Conservation (phyloP, 2,329 filamentous ascomycete species). For the Venturiaceae sp. region DNA sequence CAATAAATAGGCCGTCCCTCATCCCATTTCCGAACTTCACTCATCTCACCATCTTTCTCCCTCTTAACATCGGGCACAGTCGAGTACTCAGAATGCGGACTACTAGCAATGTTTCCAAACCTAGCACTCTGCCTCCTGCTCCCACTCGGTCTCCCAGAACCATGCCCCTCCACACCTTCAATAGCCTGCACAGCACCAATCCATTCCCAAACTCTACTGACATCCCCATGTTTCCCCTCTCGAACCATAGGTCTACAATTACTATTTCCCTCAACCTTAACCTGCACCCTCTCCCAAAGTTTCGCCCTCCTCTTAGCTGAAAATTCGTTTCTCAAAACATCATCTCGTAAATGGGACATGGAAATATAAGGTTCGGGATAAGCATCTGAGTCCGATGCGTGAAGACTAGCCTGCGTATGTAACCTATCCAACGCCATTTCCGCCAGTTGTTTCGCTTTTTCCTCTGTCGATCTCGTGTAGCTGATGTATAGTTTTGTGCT, state of each 20-base stretch:
- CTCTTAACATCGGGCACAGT: conserved; percentile 16
- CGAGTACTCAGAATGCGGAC: conserved; percentile 19
- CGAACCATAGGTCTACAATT: conserved; percentile 77
- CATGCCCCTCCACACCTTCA: conserved; percentile 19
- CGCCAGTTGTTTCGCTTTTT: conserved; percentile 73
- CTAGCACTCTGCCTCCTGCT: not conserved
- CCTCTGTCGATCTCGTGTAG: conserved; percentile 51
- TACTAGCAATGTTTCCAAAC: not conserved
- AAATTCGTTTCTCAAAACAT: conserved; percentile 77
- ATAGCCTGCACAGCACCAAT: conserved; percentile 49
- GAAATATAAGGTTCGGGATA: conserved; percentile 73
- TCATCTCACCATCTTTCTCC: conserved; percentile 18
- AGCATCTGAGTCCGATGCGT: conserved; percentile 50
- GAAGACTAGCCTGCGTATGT: conserved; percentile 66
- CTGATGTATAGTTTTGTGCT: conserved; percentile 23
- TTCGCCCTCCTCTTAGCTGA: conserved; percentile 64
- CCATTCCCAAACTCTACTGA: conserved; percentile 60
- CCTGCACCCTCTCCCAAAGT: conserved; percentile 74
- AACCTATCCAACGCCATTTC: conserved; percentile 76
- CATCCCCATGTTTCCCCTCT: conserved; percentile 44
- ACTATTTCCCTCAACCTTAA: conserved; percentile 84
- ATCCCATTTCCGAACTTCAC: conserved; percentile 32
- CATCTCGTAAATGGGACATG: conserved; percentile 81
- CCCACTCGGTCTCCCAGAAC: not conserved
- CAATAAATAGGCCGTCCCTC: conserved; percentile 38